Evolutionary conservation across 768 basidiomycete genomes (phyloP), one percentile per base, ranked within the genome.

Genomic region (Gyrodon lividus): DNA sequence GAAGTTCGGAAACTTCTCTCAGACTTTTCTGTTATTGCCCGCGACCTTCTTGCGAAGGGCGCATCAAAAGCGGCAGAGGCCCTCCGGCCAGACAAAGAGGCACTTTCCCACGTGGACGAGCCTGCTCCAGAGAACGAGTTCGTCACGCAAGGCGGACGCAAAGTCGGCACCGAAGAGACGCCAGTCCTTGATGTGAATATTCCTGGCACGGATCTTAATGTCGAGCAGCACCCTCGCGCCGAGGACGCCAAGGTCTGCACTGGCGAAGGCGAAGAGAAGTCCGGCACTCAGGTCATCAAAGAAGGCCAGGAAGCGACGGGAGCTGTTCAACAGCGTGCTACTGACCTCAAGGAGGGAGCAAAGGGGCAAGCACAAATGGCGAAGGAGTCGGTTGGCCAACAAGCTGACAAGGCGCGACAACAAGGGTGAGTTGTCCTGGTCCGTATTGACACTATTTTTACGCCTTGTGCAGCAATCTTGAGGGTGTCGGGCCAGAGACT

Each of bases 1-100:
- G 90, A 96, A 72, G 87, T 89, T 26, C 87, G 93, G 61, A 96
- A 97, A 67, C 83, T 97, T 24, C 70, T 95, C 46, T 79, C 83
- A 2, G 91, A 93, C 69, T 84, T 89, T 56, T 79, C 82, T 9
- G 67, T 86, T 51, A 83, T 92, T 43, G 89, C 89, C 0, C 86
- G 92, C 37, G 92, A 96, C 67, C 75, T 97, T 48, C 82, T 96
- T 55, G 82, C 90, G 4, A 85, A 80, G 34, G 80, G 80, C 17
- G 85, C 89, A 0, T 67, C 76, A 58, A 88, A 92, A 63, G 85
- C 80, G 12, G 89, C 90, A 6, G 79, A 82, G 28, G 68, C 67
- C 46, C 73, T 93, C 28, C 82, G 85, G 3, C 96, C 96, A 0
- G 60, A 71, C 43, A 66, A 83, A 19, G 84, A 89, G 39, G 69